Percentiles rank a stretch among this genome's conserved stretches.
These are phyloP conservation scores for Suillus cothurnatus DNA, from an alignment of 768 basidiomycete genomes.

Conservation along the genomic window DNA sequence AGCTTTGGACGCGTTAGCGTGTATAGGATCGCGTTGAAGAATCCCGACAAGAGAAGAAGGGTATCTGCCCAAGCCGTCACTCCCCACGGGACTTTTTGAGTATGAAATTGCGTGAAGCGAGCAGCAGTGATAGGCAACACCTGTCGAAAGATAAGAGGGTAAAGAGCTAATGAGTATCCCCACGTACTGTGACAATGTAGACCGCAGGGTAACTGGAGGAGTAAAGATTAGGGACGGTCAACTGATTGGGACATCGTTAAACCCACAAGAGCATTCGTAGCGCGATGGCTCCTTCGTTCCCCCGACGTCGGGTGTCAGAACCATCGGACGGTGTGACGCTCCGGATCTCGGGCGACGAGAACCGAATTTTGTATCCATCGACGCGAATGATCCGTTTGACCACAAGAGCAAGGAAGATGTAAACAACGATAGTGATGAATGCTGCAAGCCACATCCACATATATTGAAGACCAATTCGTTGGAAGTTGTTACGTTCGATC, in stretches of 20 bases:
- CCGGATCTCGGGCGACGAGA: conserved; percentile 10
- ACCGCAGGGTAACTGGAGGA: conserved; percentile 46
- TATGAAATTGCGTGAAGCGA: conserved; percentile 41
- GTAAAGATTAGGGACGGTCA: conserved; percentile 4
- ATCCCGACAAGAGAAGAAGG: conserved; percentile 46
- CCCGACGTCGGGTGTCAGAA: conserved; percentile 7
- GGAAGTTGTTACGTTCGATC: conserved; percentile 40
- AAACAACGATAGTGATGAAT: conserved; percentile 43
- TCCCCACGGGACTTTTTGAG: conserved; percentile 32
- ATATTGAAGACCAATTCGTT: conserved; percentile 51
- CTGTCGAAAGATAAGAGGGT: conserved; percentile 12
- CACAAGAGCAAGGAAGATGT: conserved; percentile 46
- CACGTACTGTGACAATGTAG: conserved; percentile 39
- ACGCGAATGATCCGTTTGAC: conserved; percentile 40
- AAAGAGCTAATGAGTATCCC: not conserved
- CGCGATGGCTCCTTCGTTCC: conserved; percentile 34
- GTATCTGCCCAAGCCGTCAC: conserved; percentile 42
- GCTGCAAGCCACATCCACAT: conserved; percentile 55
- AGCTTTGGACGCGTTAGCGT: conserved; percentile 41
- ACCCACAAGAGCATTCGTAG: conserved; percentile 52
- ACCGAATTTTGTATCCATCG: conserved; percentile 30
- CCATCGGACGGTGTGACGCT: conserved; percentile 3
- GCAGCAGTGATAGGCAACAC: conserved; percentile 44
- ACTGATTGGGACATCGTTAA: not conserved
- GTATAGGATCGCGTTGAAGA: conserved; percentile 46